phyloP scores from a whole-genome alignment of 352 stramenopile species.

The Phytophthora podocarpi region DNA sequence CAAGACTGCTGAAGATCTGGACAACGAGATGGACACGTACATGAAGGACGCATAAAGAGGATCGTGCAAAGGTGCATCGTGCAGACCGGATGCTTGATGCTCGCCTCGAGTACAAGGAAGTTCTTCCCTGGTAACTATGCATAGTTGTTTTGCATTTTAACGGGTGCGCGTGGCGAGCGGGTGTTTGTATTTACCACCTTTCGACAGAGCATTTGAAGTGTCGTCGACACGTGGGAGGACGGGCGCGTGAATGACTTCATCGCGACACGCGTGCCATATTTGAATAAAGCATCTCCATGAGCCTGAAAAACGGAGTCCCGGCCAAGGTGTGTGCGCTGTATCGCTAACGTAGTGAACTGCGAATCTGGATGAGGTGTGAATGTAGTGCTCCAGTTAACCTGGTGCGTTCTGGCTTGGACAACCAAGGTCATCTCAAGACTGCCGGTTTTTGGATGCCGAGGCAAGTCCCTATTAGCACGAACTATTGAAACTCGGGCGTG shows the following conservation, averaged over 20 bases:
- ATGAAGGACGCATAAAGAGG: constrained; percentile 78
- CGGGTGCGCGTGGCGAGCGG: constrained; percentile 21
- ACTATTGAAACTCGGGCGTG: too few species aligned
- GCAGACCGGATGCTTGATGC: constrained; percentile 21
- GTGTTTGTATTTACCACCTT: constrained; percentile 20
- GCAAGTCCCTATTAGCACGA: too few species aligned
- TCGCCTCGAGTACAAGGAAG: background rate
- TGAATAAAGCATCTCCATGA: constrained; percentile 44
- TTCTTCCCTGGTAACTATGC: constrained; percentile 19
- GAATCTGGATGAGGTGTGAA: constrained; percentile 2
- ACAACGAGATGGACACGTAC: constrained; percentile 90
- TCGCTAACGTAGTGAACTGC: background rate
- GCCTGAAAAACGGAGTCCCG: constrained; percentile 20
- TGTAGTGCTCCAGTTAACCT: background rate
- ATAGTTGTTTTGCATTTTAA: constrained; percentile 47
- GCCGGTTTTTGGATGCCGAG: background rate
- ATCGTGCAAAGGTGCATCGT: constrained; percentile 18
- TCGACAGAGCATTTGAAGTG: constrained; percentile 20
- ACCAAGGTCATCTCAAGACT: constrained; percentile 1
- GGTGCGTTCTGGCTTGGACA: constrained; percentile 1
- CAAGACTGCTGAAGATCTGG: constrained; percentile 66
- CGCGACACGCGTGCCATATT: constrained; percentile 22
- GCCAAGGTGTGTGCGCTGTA: constrained; percentile 1
- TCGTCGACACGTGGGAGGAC: constrained; percentile 3
- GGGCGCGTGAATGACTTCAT: constrained; percentile 16